These are phyloP conservation scores for Verticillium albo-atrum DNA, from an alignment of 2,329 filamentous ascomycete species.

Conservation along the genomic window DNA sequence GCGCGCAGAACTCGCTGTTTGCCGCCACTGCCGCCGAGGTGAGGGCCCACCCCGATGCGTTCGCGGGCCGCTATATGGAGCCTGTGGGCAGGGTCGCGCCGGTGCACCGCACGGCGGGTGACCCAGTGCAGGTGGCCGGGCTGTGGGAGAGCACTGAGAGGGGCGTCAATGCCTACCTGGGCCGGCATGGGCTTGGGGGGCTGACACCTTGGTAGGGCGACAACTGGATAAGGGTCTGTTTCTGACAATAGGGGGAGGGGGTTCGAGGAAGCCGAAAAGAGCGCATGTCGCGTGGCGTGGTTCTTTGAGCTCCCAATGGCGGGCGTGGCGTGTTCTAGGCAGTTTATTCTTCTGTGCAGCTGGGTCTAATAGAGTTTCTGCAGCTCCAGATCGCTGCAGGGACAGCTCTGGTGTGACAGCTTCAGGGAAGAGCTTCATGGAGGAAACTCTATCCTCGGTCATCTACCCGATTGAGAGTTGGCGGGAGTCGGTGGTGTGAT, in stretches of 20 bases:
- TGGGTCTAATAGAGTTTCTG: no score
- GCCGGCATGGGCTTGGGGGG: background rate
- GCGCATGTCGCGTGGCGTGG: no score
- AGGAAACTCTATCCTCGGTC: background rate
- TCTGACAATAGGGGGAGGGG: no score
- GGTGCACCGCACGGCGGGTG: constrained; percentile 6
- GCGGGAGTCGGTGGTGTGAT: background rate
- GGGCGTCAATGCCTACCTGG: constrained; percentile 10
- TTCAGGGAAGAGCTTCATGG: background rate
- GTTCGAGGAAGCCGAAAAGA: no score
- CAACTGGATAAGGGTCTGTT: no score
- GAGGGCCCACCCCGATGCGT: constrained; percentile 5
- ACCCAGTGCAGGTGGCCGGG: constrained; percentile 4
- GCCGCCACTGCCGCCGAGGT: constrained; percentile 13
- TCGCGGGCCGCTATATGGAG: constrained; percentile 14
- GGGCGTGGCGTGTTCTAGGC: no score
- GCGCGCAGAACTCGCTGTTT: constrained; percentile 12
- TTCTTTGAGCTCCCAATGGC: no score
- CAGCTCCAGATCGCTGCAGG: background rate
- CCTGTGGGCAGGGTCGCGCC: constrained; percentile 8
- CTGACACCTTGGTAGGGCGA: background rate
- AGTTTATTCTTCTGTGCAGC: no score
- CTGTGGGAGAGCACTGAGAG: constrained; percentile 14
- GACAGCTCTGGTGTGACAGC: background rate
- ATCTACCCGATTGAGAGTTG: background rate